Conservation (phyloP, 75 land plant genomes). For the Cupressus sempervirens region DNA sequence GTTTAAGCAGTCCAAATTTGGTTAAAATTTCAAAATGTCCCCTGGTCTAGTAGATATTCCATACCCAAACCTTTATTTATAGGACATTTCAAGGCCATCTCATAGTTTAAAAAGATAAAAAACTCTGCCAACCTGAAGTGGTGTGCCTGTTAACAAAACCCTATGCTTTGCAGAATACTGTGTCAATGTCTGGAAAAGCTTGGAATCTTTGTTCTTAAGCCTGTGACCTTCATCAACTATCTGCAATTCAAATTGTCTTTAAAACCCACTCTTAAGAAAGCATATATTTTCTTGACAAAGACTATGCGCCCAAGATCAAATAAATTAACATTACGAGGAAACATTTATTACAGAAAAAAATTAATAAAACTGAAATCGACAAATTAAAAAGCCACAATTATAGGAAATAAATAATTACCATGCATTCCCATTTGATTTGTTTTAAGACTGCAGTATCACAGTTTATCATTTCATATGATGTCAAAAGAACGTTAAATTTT, state of each 20-base stretch:
- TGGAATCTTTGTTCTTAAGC: slow-evolving; percentile 96
- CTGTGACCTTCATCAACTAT: slow-evolving; percentile 99
- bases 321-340: not conserved
- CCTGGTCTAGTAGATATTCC: not conserved
- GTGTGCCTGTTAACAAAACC: slow-evolving; percentile 93
- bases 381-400: not conserved
- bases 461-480: slow-evolving; percentile 98
- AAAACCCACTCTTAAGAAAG: not conserved
- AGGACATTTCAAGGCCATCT: too few relatives aligned
- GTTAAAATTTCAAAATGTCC: not conserved
- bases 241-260: slow-evolving; percentile 30
- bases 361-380: not conserved
- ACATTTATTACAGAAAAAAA: not conserved
- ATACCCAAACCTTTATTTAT: not conserved
- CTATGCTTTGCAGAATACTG: slow-evolving; percentile 72
- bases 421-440: slow-evolving; percentile 82
- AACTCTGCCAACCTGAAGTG: slow-evolving; percentile 74
- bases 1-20: not conserved
- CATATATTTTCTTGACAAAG: not conserved
- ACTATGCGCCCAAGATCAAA: not conserved
- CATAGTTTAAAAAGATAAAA: not conserved
- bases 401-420: slow-evolving; percentile 44
- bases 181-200: slow-evolving; percentile 77
- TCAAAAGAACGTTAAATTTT: slow-evolving; percentile 94
- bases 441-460: slow-evolving; percentile 64